Evolutionary conservation across 2,329 filamentous ascomycete species (phyloP).

Genomic region (Calonectria pseudoturangicola): DNA sequence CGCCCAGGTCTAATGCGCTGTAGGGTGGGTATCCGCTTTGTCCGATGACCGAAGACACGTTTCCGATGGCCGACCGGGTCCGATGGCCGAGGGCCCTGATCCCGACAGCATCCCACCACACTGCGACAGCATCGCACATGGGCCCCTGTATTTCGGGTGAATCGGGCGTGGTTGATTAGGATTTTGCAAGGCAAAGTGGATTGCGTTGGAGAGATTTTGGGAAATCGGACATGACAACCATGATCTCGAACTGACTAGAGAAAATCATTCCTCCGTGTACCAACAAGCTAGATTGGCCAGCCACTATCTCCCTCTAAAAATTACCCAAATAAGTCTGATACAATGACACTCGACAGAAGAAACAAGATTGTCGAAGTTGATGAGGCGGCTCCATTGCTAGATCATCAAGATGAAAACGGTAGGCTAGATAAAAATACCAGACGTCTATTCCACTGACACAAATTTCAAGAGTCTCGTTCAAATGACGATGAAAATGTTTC

Average conservation of each 20-base stretch:
- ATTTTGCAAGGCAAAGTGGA: not conserved
- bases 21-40: not conserved
- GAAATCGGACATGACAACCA: not conserved
- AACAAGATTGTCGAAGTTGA: not conserved
- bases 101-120: not conserved
- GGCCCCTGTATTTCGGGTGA: not conserved
- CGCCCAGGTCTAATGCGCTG: not conserved
- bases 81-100: not conserved
- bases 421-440: not conserved
- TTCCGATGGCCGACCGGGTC: not conserved
- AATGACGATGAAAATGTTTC: conserved; percentile 3
- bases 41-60: not conserved
- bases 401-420: not conserved
- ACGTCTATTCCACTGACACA: not conserved
- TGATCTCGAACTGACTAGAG: not conserved
- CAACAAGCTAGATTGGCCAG: not conserved
- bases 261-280: not conserved
- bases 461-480: not conserved
- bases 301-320: not conserved
- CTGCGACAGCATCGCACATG: not conserved
- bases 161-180: not conserved
- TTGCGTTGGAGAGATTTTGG: not conserved
- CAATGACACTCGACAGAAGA: not conserved
- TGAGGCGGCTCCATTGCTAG: not conserved
- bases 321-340: not conserved